Evolutionary conservation across 2,329 filamentous ascomycete genomes (phyloP).

Genomic region (Gnomoniopsis smithogilvyi): DNA sequence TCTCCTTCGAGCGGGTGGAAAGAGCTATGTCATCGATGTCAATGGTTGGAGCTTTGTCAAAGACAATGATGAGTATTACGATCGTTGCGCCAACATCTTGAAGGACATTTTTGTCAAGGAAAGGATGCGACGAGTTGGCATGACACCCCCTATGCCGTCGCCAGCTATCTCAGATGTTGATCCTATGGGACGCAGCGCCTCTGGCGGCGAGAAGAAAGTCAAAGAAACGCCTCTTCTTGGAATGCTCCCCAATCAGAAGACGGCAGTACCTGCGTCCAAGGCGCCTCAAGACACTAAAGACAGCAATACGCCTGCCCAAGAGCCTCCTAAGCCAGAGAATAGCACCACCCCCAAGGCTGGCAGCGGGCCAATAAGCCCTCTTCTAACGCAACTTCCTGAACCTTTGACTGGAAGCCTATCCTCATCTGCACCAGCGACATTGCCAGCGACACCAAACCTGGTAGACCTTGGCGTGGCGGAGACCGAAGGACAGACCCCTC

Average conservation of each 20-base stretch:
- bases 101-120: slow-evolving; percentile 86
- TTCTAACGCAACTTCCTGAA: slow-evolving; percentile 20
- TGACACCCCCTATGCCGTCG: slow-evolving; percentile 53
- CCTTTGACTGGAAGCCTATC: slow-evolving; percentile 27
- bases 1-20: slow-evolving; percentile 78
- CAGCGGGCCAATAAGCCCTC: slow-evolving; percentile 23
- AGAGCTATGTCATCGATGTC: slow-evolving; percentile 97
- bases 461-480: slow-evolving; percentile 28
- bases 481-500: slow-evolving; percentile 46
- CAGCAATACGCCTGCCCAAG: not conserved
- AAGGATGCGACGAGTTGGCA: slow-evolving; percentile 60
- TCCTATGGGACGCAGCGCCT: slow-evolving; percentile 27
- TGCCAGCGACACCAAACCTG: slow-evolving; percentile 36
- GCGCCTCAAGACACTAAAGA: slow-evolving; percentile 8
- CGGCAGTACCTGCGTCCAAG: slow-evolving; percentile 10
- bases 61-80: slow-evolving; percentile 98
- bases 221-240: slow-evolving; percentile 21
- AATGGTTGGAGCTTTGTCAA: slow-evolving; percentile 99
- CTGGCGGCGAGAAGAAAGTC: slow-evolving; percentile 23
- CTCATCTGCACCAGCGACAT: slow-evolving; percentile 36
- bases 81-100: slow-evolving; percentile 82
- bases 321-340: slow-evolving; percentile 27
- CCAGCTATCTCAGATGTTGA: slow-evolving; percentile 38
- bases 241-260: slow-evolving; percentile 17
- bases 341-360: slow-evolving; percentile 21